Base-by-base conservation (phyloP, 2,329 filamentous ascomycete species). In the Alternaria dauci region DNA sequence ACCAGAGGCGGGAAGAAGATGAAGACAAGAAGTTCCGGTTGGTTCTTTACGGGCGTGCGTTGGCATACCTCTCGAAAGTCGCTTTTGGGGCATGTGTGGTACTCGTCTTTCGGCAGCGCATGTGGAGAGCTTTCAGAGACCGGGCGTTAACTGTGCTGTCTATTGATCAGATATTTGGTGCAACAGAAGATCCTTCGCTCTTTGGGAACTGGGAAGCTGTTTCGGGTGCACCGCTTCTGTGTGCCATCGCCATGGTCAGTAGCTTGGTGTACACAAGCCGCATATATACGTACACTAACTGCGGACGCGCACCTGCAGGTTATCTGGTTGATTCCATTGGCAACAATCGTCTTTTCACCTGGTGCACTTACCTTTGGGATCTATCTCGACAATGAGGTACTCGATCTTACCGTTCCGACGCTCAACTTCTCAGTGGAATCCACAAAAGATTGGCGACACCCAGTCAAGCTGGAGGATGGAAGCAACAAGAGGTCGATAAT, bases 271-370 rank as follows among this genome's bases (percentile, higher is more conserved):
- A 2, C 1, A n/a, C 20, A 2, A 36, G 32, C 5, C 14, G 14
- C 16, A 18, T 36, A 5, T 2, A 26, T 0, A 25, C 8, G n/a
- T 26, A 5, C 23, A 50, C 46, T 50, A 36, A 50, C 2, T 11
- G 3, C 5, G 2, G 14, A 26, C 5, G 14, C 3, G 3, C 2
- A 25, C 30, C 1, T 36, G 14, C 32, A 50, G 46, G 46, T 74
- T 2, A 72, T 76, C 36, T 79, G 75, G 76, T 41, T 78, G 2
- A 77, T 77, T 23, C 76, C 76, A 12, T 52, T 79, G 20, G 76
- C 76, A 5, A 77, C 76, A 3, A 76, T 79, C 26, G 75, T 79
- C 55, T 75, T 83, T 43, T 75, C 73, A 6, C 76, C 76, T 11
- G 74, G 74, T 26, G 71, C 76, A 2, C 63, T 78, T 14, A 76